Evolutionary conservation across 768 basidiomycete species (phyloP).

Genomic region (Neoboletus magnificus): DNA sequence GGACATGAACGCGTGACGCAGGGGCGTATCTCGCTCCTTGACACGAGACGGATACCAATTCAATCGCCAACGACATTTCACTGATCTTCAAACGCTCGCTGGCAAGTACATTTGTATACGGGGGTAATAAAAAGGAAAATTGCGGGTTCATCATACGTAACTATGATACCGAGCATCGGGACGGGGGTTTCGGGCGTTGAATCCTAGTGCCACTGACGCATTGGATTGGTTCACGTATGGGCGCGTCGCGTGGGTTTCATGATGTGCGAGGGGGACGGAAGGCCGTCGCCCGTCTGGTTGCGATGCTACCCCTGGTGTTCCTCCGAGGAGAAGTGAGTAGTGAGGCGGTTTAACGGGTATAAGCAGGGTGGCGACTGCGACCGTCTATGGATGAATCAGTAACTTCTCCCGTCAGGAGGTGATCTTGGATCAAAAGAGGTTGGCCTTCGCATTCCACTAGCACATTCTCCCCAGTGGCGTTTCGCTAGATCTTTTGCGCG

Average conservation of each 20-base stretch:
- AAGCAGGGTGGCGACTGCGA: neutral
- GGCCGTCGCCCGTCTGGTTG: neutral
- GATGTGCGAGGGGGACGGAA: neutral
- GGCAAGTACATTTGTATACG: neutral
- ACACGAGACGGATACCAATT: neutral
- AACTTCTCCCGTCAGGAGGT: neutral
- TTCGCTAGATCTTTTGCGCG: neutral
- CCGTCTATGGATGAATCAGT: neutral
- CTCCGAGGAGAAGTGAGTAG: neutral
- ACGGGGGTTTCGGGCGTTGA: neutral
- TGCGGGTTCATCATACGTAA: neutral
- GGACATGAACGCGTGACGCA: neutral
- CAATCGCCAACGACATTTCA: neutral
- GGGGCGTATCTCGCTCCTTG: neutral
- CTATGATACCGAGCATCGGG: neutral
- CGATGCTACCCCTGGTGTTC: neutral
- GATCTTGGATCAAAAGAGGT: neutral
- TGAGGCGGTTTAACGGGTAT: neutral
- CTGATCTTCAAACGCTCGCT: neutral
- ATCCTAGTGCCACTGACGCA: neutral
- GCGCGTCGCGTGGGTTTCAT: neutral
- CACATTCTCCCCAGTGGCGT: neutral
- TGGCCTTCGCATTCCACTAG: neutral
- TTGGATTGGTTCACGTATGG: neutral
- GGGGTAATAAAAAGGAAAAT: neutral